Conservation (phyloP, 2,329 filamentous ascomycete species). For the Plectosphaerella cucumerina region DNA sequence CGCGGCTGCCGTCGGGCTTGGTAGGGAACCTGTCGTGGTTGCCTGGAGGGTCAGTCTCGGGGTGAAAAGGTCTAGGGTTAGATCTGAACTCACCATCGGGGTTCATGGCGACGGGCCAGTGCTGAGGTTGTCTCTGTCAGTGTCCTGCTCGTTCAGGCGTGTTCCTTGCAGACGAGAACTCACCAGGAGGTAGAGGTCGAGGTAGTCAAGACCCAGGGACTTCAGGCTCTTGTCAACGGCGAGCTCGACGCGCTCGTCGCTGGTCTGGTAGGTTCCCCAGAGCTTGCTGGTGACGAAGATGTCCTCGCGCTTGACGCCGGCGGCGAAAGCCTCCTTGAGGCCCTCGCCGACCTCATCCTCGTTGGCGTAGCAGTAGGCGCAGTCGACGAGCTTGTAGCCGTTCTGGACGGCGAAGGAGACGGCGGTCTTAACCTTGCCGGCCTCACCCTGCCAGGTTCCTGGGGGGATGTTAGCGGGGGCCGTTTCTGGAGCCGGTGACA, state of each 20-base stretch:
- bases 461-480: conserved; percentile 6
- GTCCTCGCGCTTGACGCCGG: conserved; percentile 71
- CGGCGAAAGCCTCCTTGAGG: conserved; percentile 65
- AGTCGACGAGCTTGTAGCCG: conserved; percentile 62
- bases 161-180: conserved; percentile 17
- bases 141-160: neutral
- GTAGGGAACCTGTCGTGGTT: conserved; percentile 74
- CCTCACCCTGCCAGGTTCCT: conserved; percentile 63
- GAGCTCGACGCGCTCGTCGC: conserved; percentile 51
- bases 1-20: conserved; percentile 66
- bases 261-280: conserved; percentile 73
- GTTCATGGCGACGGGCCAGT: conserved; percentile 82
- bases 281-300: conserved; percentile 83
- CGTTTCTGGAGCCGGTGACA: neutral
- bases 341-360: conserved; percentile 80
- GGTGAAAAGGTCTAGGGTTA: conserved; percentile 13
- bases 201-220: conserved; percentile 71
- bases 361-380: conserved; percentile 74
- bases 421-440: conserved; percentile 54
- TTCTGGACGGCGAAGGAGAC: conserved; percentile 54
- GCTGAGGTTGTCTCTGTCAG: conserved; percentile 31
- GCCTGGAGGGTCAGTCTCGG: conserved; percentile 30
- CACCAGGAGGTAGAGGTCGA: conserved; percentile 72
- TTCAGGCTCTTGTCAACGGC: conserved; percentile 70
- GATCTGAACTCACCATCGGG: conserved; percentile 53